These are phyloP conservation scores for Spencermartinsiella europaea DNA, from an alignment of 805 yeast species.

Conservation along the genomic window DNA sequence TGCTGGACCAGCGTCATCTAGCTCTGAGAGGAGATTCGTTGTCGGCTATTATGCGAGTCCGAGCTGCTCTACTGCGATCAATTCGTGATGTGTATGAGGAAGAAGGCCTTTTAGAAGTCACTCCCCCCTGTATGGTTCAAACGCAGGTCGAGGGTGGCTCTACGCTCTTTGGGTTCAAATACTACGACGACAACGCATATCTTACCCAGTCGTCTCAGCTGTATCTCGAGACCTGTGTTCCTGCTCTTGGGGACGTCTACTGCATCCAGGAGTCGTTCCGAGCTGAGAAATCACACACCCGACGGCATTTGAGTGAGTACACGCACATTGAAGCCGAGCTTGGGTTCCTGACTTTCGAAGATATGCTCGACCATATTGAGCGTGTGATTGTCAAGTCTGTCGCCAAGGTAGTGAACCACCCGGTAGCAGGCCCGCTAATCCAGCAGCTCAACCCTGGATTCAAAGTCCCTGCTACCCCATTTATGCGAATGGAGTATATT, in stretches of 20 bases:
- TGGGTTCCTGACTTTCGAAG: slow-evolving; percentile 82
- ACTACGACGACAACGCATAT: slow-evolving; percentile 95
- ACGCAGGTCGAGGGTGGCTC: slow-evolving; percentile 99
- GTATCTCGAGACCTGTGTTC: slow-evolving; percentile 92
- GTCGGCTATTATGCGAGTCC: slow-evolving; percentile 88
- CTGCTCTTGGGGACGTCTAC: slow-evolving; percentile 95
- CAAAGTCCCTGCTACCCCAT: slow-evolving; percentile 76
- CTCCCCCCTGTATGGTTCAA: slow-evolving; percentile 99
- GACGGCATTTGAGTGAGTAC: slow-evolving; percentile 95
- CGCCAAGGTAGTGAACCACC: slow-evolving; percentile 77
- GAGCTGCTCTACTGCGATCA: slow-evolving; percentile 71
- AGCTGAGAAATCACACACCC: slow-evolving; percentile 97
- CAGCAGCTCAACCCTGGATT: slow-evolving; percentile 91
- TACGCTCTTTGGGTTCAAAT: slow-evolving; percentile 84
- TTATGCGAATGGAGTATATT: slow-evolving; percentile 84
- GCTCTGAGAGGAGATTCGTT: slow-evolving; percentile 95
- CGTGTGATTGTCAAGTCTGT: slow-evolving; percentile 63
- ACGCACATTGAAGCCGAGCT: slow-evolving; percentile 96
- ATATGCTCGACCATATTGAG: slow-evolving; percentile 81
- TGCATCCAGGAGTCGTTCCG: slow-evolving; percentile 98
- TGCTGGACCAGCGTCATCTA: slow-evolving; percentile 93
- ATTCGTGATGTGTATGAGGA: slow-evolving; percentile 74
- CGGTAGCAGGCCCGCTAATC: slow-evolving; percentile 84
- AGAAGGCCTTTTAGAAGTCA: slow-evolving; percentile 78
- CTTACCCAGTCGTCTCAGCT: slow-evolving; percentile 96